Evolutionary conservation across 2,329 filamentous ascomycete genomes (phyloP).

Genomic region (Exophiala alcalophila): DNA sequence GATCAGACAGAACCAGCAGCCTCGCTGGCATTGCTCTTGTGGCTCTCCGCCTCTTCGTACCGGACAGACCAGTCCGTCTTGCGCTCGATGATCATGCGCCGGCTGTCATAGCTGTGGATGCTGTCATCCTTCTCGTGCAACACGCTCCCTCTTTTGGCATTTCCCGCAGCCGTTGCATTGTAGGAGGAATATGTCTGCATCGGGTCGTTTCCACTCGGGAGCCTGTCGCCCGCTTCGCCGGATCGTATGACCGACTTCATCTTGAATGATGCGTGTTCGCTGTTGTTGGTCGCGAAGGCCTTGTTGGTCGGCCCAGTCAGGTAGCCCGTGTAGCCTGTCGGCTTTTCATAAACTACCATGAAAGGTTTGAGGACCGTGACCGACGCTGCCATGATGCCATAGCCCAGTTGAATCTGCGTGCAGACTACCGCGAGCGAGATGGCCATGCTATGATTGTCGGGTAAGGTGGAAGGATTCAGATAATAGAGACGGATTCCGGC

Average conservation of each 20-base stretch:
- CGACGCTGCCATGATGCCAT: slow-evolving; percentile 43
- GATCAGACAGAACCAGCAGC: slow-evolving; percentile 4
- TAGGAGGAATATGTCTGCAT: slow-evolving; percentile 7
- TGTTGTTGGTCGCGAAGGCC: slow-evolving; percentile 8
- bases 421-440: slow-evolving; percentile 38
- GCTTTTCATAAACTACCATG: slow-evolving; percentile 30
- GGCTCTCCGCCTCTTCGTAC: slow-evolving; percentile 17
- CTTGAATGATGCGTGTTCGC: slow-evolving; percentile 12
- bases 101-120: slow-evolving; percentile 15
- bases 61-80: slow-evolving; percentile 15
- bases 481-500: slow-evolving; percentile 41
- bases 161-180: not conserved
- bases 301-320: slow-evolving; percentile 1
- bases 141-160: not conserved
- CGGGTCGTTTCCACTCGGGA: not conserved
- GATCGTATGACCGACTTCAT: slow-evolving; percentile 7
- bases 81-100: slow-evolving; percentile 14
- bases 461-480: slow-evolving; percentile 33
- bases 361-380: slow-evolving; percentile 47
- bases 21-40: slow-evolving; percentile 12
- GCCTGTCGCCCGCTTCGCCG: slow-evolving; percentile 1
- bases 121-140: slow-evolving; percentile 6
- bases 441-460: slow-evolving; percentile 39
- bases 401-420: slow-evolving; percentile 43
- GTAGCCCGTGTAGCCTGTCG: slow-evolving; percentile 10